Base-by-base conservation (phyloP, 192 early-diverging fungal species). In the Coemansia aciculifera region DNA sequence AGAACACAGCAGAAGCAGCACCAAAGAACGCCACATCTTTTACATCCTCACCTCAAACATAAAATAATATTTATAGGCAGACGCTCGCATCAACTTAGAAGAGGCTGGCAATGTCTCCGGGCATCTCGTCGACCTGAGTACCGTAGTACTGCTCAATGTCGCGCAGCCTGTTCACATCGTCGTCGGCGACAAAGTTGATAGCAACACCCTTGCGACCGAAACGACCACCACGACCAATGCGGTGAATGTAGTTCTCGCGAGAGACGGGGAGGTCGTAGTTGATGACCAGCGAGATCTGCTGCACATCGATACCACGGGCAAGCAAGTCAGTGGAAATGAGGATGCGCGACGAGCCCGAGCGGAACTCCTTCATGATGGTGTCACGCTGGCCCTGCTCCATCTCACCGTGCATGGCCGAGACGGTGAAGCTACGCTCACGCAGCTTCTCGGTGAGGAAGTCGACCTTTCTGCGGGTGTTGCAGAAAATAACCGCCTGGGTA, bases 171-270 rank as follows among this genome's bases (percentile, higher is more conserved):
- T 86, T 85, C 62, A 92, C 89, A 83, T 99, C 98, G n/a, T 99
- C 95, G 77, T 88, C 89, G 60, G 93, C 90, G 69, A 99, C 95
- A 87, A 99, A 99, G 90, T 99, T 99, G 88, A 99, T 97, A 67
- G 96, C 94, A 73, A 99, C 96, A 89, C 97, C 97, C 90, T 98
- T 99, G 82, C 97, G 93, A 82, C 97, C 97, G 89, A 98, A 99
- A 90, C 97, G 96, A 88, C 97, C 96, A 90, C 93, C 92, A 88
- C 97, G 93, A 90, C 97, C 97, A 84, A 99, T 99, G 82, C 95
- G 90, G 85, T 99, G 97, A 71, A 99, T 97, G 89, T 99, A 99
- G 92, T 98, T 98, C 86, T 98, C 97, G 71, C 89, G 88, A 87
- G 95, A 96, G 81, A 90, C 85, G 68, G 97, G 96, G 62, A 99